phyloP scores from a whole-genome alignment of 441 rosid species.

The Hura crepitans region DNA sequence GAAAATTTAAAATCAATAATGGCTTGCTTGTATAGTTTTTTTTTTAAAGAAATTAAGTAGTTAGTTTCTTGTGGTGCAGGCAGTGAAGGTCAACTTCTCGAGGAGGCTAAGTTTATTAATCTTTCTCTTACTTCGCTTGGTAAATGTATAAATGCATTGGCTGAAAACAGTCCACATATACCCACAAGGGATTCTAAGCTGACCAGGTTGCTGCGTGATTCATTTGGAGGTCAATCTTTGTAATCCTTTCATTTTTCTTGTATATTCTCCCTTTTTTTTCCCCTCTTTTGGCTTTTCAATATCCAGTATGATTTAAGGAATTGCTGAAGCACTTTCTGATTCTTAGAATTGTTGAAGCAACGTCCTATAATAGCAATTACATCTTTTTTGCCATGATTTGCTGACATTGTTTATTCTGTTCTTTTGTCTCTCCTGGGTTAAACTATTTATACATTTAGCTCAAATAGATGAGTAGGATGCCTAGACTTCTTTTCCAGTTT shows the following conservation, averaged over 20 bases:
- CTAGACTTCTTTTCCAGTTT: background rate
- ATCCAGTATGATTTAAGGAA: background rate
- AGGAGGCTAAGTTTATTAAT: conserved; percentile 91
- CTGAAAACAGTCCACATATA: conserved; percentile 83
- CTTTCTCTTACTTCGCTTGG: conserved; percentile 87
- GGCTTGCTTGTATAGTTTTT: background rate
- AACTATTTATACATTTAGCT: background rate
- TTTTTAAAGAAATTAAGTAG: background rate
- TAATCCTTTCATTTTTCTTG: conserved; percentile 1
- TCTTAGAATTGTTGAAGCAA: background rate
- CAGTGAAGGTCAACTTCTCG: conserved; percentile 77
- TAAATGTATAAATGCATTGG: conserved; percentile 92
- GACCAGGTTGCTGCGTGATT: conserved; percentile 89
- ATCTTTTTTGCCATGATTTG: background rate
- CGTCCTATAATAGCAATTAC: background rate
- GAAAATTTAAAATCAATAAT: background rate
- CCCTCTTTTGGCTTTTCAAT: background rate
- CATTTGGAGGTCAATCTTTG: conserved; percentile 68
- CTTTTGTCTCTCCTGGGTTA: background rate
- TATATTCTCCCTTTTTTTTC: too few relatives aligned
- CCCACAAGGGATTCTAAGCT: conserved; percentile 89
- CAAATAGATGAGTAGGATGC: background rate
- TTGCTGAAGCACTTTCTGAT: background rate
- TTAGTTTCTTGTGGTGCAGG: conserved; percentile 43
- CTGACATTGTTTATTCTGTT: background rate